A percentile compares a stretch with the other conserved stretches of the same genome.
Conservation (phyloP, 805 yeast species). For the Ogataea wickerhamii region DNA sequence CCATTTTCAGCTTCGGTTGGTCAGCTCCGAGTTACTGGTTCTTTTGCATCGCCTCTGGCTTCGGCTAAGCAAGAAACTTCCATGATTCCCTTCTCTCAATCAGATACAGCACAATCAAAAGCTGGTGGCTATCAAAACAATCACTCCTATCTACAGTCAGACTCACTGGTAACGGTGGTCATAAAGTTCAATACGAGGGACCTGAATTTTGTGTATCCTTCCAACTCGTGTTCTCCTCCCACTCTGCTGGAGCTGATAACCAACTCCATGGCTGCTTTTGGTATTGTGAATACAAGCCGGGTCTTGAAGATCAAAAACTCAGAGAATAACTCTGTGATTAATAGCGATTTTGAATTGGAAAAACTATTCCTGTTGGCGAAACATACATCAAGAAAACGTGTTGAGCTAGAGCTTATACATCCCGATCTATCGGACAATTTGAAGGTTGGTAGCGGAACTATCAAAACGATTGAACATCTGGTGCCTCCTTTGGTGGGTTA, state of each 20-base stretch:
- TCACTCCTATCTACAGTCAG: conserved; percentile 13
- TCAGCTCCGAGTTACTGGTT: conserved; percentile 5
- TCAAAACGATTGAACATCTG: too few species aligned
- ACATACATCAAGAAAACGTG: conserved; percentile 26
- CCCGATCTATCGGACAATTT: conserved; percentile 28
- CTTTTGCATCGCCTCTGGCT: background rate
- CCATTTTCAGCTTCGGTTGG: conserved; percentile 6
- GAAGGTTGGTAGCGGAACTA: too few species aligned
- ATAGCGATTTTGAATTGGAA: conserved; percentile 46
- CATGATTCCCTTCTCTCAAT: background rate
- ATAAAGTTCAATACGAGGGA: conserved; percentile 51
- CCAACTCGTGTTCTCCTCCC: conserved; percentile 72
- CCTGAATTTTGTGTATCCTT: conserved; percentile 64
- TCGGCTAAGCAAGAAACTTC: background rate
- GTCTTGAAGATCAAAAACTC: conserved; percentile 35
- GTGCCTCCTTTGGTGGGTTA: conserved; percentile 4
- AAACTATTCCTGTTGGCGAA: conserved; percentile 34
- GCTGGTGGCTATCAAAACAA: background rate
- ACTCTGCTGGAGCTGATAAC: conserved; percentile 72
- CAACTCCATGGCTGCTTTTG: conserved; percentile 72
- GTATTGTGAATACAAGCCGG: conserved; percentile 38
- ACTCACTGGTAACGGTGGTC: conserved; percentile 33
- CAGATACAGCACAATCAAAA: background rate
- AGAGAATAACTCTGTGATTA: conserved; percentile 31
- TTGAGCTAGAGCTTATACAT: conserved; percentile 39